Evolutionary conservation across 1,284 basidiomycete genomes (phyloP), one percentile per base, ranked within the genome.

Genomic region (Cutaneotrichosporon sp.): DNA sequence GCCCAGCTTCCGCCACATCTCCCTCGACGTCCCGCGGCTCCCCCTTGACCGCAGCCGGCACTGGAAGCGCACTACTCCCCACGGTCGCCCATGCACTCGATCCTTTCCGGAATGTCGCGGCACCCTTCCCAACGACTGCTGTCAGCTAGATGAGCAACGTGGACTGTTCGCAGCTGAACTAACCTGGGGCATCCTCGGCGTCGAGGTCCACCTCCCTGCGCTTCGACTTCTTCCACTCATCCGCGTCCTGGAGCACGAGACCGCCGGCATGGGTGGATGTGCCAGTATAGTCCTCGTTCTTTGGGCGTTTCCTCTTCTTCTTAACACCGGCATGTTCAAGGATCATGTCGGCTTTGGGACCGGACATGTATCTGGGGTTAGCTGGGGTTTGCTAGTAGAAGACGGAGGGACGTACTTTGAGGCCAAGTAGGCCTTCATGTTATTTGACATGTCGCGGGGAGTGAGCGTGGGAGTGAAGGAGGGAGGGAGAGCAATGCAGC

Each of bases 301-400:
- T 88, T 46, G 82, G 81, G 73, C 87, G 89, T 79, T 88, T 79
- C 65, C 76, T 80, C 74, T 84, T 86, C 26, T 66, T 51, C 48
- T 81, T 77, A 0, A 80, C 79, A 2, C 78, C 80, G 0, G 80
- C 75, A 43, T 82, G 81, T 4, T 90, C 79, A 4, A 97, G 81
- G 60, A 98, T 97, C 14, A 91, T 92, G 62, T 97, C 94, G 4
- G 93, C 92, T 71, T 97, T 98, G 0, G 90, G 85, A 0, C 94
- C 94, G 6, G 92, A 88, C 89, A 97, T 96, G 76, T 98, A 98
- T 49, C 75, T 75, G 48, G 11, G n/a, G 39, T 57, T 26, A 63
- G 51, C 34, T n/a, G n/a, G n/a, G n/a, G n/a, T 25, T 31, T 19
- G 31, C 3, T 20, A 10, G 16, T 16, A 1, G 10, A 6, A 25